Conservation (phyloP, 768 basidiomycete species). For the Hygrophorus russula region DNA sequence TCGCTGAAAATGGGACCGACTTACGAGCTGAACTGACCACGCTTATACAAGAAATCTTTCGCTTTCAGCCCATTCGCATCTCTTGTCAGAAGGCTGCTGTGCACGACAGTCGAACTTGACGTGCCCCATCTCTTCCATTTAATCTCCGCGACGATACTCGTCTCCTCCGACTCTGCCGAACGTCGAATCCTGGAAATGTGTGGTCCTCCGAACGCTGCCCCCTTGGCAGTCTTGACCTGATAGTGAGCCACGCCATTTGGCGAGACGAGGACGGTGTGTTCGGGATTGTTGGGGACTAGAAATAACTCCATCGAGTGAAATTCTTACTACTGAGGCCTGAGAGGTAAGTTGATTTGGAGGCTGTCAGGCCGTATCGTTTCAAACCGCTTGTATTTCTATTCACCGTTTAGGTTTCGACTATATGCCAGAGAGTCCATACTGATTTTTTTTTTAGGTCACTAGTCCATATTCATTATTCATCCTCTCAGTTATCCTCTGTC, state of each 20-base stretch:
- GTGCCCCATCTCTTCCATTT: constrained; percentile 32
- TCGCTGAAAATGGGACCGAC: constrained; percentile 9
- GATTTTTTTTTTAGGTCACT: too few species aligned
- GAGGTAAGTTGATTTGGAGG: too few species aligned
- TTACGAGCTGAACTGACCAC: constrained; percentile 29
- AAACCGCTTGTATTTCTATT: too few species aligned
- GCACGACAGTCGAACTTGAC: constrained; percentile 33
- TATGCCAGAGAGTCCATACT: too few species aligned
- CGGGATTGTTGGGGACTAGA: constrained; percentile 39
- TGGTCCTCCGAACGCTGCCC: constrained; percentile 14
- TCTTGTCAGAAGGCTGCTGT: constrained; percentile 24
- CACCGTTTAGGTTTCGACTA: too few species aligned
- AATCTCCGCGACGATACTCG: constrained; percentile 37
- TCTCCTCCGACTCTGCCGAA: constrained; percentile 23
- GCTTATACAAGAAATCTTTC: constrained; percentile 31
- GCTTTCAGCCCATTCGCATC: constrained; percentile 22
- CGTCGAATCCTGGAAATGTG: constrained; percentile 30
- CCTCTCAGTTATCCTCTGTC: too few species aligned
- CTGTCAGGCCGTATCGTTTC: too few species aligned
- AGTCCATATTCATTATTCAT: too few species aligned
- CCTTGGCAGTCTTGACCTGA: constrained; percentile 29
- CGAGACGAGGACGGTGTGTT: constrained; percentile 37
- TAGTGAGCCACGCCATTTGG: constrained; percentile 41
- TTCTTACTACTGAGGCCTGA: not conserved
- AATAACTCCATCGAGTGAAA: constrained; percentile 34